Evolutionary conservation across 75 land plant species (phyloP).

Genomic region (Gnetum montanum): DNA sequence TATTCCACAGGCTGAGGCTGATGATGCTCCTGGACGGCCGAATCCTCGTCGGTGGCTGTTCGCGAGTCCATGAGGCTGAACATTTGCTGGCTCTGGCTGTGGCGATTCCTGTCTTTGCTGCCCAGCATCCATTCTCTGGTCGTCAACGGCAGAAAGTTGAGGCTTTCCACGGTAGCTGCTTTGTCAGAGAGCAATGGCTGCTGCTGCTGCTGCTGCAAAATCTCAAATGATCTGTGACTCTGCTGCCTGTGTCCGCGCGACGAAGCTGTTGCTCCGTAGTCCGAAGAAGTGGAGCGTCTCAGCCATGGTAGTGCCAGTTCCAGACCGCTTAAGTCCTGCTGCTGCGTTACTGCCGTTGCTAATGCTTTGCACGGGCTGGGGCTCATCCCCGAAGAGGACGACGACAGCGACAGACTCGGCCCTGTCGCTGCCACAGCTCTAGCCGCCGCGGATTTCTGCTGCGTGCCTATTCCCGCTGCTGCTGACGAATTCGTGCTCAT

Average conservation of each 20-base stretch:
- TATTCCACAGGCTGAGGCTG: background rate
- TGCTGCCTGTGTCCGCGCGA: background rate
- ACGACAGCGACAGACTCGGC: conserved; percentile 2
- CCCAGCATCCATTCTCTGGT: conserved; percentile 8
- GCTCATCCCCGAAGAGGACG: background rate
- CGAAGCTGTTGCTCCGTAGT: background rate
- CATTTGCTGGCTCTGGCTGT: background rate
- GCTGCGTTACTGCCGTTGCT: background rate
- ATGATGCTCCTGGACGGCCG: background rate
- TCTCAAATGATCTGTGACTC: background rate
- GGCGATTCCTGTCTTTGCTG: background rate
- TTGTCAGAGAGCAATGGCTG: conserved; percentile 2
- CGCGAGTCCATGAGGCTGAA: conserved; percentile 4
- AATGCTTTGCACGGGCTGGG: background rate
- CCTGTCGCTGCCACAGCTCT: background rate
- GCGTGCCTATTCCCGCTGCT: no score
- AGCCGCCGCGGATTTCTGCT: no score
- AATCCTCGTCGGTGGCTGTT: background rate
- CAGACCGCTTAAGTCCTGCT: conserved; percentile 4
- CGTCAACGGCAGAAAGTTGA: conserved; percentile 6
- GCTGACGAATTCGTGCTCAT: background rate
- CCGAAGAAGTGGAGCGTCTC: background rate
- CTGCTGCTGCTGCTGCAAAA: background rate
- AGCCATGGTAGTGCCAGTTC: conserved; percentile 9
- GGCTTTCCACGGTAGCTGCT: background rate